Conservation (phyloP, 2,329 filamentous ascomycete genomes). For the Colletotrichum orbiculare region DNA sequence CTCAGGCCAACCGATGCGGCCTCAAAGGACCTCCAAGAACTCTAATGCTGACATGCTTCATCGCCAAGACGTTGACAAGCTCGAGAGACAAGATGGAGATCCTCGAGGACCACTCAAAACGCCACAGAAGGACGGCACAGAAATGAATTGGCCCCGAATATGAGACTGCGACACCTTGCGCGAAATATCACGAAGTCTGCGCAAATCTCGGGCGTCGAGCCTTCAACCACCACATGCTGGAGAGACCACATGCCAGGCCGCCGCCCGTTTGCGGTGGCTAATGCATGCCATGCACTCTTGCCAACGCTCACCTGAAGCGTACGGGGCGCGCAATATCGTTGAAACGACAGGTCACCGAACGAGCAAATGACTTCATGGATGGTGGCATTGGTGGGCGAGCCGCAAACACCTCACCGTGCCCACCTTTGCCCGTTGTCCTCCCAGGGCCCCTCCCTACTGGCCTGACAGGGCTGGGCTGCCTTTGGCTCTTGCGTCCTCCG, state of each 20-base stretch:
- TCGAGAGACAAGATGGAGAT: not conserved
- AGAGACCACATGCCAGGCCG: too few relatives aligned
- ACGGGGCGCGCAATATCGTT: constrained; percentile 37
- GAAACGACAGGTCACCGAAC: constrained; percentile 34
- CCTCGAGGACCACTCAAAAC: not conserved
- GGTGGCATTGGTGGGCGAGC: not conserved
- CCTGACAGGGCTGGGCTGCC: not conserved
- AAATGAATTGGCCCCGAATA: constrained; percentile 6
- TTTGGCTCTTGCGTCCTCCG: not conserved
- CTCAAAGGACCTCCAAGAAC: not conserved
- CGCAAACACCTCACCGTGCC: not conserved
- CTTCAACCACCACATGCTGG: too few relatives aligned
- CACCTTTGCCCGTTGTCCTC: constrained; percentile 9
- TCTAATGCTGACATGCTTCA: not conserved
- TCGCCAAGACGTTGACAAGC: constrained; percentile 18
- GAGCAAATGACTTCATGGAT: constrained; percentile 36
- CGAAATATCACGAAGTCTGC: constrained; percentile 21
- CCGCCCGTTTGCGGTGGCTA: constrained; percentile 6
- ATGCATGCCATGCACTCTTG: constrained; percentile 25
- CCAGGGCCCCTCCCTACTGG: constrained; percentile 15
- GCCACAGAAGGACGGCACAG: constrained; percentile 7
- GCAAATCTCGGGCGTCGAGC: constrained; percentile 15
- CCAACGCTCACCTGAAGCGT: constrained; percentile 37
- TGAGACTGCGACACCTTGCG: not conserved
- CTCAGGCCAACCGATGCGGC: not conserved